Evolutionary conservation across 176 grass and related monocot species (phyloP), one percentile per base, ranked within the genome.

Genomic region (Dendrocalamus sinicus): DNA sequence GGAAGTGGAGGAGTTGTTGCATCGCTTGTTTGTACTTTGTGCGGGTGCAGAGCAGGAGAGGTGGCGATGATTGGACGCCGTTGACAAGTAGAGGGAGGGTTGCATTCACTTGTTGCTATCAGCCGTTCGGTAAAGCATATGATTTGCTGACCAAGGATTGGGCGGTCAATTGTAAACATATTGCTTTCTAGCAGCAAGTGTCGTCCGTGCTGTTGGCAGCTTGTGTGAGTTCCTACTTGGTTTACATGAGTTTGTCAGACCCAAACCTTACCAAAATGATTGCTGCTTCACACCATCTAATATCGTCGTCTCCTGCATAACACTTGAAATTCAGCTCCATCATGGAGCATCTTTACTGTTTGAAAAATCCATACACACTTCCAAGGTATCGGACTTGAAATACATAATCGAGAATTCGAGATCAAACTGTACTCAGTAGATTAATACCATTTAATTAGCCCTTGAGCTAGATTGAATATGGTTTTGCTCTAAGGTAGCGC

Each of bases 91-190:
- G 20, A 23, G 60, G 7, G 12, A 15, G 61, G 50, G 62, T 44
- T 48, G 59, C 48, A 28, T 53, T 57, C 48, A 12, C 72, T 12
- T 45, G 86, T 83, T 70, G 79, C 79, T 76, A 28, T 88, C 86
- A 48, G 4, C 86, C 79, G 63, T 83, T 70, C 70, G 79, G 86
- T 83, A 48, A 50, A 32, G 64, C 79, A 26, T 74, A 77, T 77
- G 79, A 83, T 88, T 88, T 77, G 86, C 52, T 77, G 86, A 52
- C 26, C 73, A 61, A 12, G 72, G 41, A 88, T 77, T 83, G 86
- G 86, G 52, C 86, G 79, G 86, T 77, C 72, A 70, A 70, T 83
- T 41, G 61, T 4, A n/a, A 32, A 17, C 40, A 53, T 12, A 37
- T 26, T 19, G 67, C 68, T 16, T 53, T 32, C 72, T 53, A 3